phyloP scores from a whole-genome alignment of 2,329 filamentous ascomycete genomes.

The Phialophora verrucosa region DNA sequence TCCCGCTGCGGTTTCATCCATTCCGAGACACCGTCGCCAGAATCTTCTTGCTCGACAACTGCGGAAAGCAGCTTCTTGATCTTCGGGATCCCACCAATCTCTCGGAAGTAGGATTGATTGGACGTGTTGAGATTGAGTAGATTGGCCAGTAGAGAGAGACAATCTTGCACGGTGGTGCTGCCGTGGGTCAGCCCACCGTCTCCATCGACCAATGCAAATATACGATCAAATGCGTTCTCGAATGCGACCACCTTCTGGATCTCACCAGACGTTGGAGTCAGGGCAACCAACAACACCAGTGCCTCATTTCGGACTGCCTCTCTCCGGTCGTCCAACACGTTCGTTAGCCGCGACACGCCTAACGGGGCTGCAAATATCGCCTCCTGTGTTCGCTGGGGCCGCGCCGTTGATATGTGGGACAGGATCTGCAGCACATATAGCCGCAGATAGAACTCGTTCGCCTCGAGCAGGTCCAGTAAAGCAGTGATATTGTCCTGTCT shows the following conservation, averaged over 20 bases:
- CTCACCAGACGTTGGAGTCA: conserved; percentile 85
- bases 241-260: conserved; percentile 96
- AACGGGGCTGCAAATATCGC: conserved; percentile 88
- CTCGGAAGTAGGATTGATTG: conserved; percentile 92
- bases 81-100: conserved; percentile 80
- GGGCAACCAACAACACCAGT: conserved; percentile 81
- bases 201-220: conserved; percentile 79
- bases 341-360: conserved; percentile 84
- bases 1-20: conserved; percentile 81
- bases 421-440: conserved; percentile 91
- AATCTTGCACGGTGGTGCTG: conserved; percentile 88
- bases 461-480: conserved; percentile 86
- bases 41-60: conserved; percentile 59
- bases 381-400: conserved; percentile 91
- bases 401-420: conserved; percentile 79
- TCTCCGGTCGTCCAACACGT: conserved; percentile 79
- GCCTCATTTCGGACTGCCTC: conserved; percentile 88
- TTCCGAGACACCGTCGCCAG: conserved; percentile 65
- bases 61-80: conserved; percentile 72
- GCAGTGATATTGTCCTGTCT: conserved; percentile 95
- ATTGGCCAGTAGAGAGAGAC: conserved; percentile 87
- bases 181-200: conserved; percentile 85
- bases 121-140: conserved; percentile 83
- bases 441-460: conserved; percentile 84
- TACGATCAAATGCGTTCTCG: conserved; percentile 86